Evolutionary conservation across 1,284 basidiomycete genomes (phyloP), one percentile per base, ranked within the genome.

Genomic region (Trametes polyzona): DNA sequence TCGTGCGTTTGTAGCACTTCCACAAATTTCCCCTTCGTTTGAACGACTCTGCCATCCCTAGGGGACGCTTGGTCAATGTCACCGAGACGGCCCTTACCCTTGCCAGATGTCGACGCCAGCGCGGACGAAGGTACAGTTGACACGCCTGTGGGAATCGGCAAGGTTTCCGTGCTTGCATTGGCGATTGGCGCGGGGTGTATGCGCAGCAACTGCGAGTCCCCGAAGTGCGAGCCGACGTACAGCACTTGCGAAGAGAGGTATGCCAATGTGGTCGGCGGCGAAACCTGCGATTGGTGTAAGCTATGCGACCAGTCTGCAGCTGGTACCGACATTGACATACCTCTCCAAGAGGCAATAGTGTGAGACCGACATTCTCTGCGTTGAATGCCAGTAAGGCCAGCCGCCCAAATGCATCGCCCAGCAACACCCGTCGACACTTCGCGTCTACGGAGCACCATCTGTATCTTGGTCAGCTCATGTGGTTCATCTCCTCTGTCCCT

Each of bases 161-260:
- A 69, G 2, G 83, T 83, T 1, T 77, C 76, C 2, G 64, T 47
- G n/a, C 75, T 76, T n/a, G 74, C 64, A 16, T 73, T 69, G 7
- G 79, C 76, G 32, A 74, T 63, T 1, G 82, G 77, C 1, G 78
- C 73, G 9, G 76, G 64, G 32, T 76, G 77, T 53, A 95, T 78
- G 33, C 81, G 79, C 2, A 96, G 65, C 12, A 97, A 72, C 61
- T 92, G 88, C 0, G 93, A 90, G 69, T 96, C 88, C 16, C 93
- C 94, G 30, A 84, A 79, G 59, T 93, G 88, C 0, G 95, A 96
- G 2, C 93, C 90, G 4, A 95, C 76, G 69, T 89, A 97, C 12
- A 96, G 59, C n/a, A 83, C 74, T 65, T 89, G 84, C 27, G 83
- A 82, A 14, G 86, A 81, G n/a, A 96, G 78, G 68, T 93, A 89